Conservation (phyloP, 306 rosid genomes). For the Casuarina cunninghamiana region DNA sequence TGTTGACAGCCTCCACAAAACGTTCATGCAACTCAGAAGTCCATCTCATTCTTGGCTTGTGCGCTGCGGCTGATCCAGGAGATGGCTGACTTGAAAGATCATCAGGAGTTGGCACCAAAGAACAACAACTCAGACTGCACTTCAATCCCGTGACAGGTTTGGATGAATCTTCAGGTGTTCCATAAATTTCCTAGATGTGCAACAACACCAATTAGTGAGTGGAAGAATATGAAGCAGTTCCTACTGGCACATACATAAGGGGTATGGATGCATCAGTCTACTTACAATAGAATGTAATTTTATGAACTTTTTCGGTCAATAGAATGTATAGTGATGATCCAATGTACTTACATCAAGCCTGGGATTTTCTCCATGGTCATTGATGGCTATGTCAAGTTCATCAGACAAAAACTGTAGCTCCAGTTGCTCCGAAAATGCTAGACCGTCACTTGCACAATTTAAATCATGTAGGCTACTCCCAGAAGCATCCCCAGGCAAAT, state of each 20-base stretch:
- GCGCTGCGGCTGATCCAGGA: conserved; percentile 30
- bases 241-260: neutral
- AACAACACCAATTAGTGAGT: conserved; percentile 4
- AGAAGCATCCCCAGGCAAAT: conserved; percentile 29
- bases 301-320: neutral
- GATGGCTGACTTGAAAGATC: conserved; percentile 30
- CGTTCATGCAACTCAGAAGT: conserved; percentile 44
- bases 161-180: conserved; percentile 24
- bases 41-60: conserved; percentile 47
- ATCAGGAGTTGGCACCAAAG: conserved; percentile 21
- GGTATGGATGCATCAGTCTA: neutral
- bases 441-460: conserved; percentile 27
- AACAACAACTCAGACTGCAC: conserved; percentile 14
- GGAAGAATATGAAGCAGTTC: neutral
- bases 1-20: conserved; percentile 41
- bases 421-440: conserved; percentile 32
- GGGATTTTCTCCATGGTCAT: conserved; percentile 42
- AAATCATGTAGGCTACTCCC: conserved; percentile 26
- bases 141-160: conserved; percentile 23
- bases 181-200: conserved; percentile 36
- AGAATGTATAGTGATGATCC: neutral
- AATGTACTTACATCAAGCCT: conserved; percentile 40
- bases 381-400: conserved; percentile 44
- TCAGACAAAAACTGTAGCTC: conserved; percentile 40
- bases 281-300: neutral